Conservation (phyloP, 2,329 filamentous ascomycete genomes). For the Trichoderma semiorbis region DNA sequence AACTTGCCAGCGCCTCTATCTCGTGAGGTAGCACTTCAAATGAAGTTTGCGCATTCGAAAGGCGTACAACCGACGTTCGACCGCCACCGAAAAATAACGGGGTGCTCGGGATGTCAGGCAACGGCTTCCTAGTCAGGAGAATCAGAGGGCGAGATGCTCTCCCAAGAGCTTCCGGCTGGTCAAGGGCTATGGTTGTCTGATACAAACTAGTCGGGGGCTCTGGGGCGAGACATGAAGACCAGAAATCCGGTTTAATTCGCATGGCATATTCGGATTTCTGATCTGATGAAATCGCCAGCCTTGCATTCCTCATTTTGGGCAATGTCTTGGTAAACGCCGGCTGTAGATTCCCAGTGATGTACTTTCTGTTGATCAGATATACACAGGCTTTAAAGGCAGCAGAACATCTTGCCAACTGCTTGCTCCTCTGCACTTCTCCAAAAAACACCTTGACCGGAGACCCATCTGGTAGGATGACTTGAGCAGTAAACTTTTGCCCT, state of each 20-base stretch:
- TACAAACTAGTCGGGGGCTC: slow-evolving; percentile 52
- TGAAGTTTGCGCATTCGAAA: slow-evolving; percentile 40
- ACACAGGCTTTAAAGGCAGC: slow-evolving; percentile 84
- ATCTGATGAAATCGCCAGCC: slow-evolving; percentile 75
- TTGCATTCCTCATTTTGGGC: slow-evolving; percentile 82
- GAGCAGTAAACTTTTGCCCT: slow-evolving; percentile 64
- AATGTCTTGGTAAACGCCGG: slow-evolving; percentile 69
- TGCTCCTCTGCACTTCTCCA: slow-evolving; percentile 64
- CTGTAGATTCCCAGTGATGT: slow-evolving; percentile 70
- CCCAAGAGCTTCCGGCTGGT: slow-evolving; percentile 52
- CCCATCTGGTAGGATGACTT: slow-evolving; percentile 72
- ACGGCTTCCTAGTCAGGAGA: slow-evolving; percentile 62
- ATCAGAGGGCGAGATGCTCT: slow-evolving; percentile 61
- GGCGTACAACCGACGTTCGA: slow-evolving; percentile 55
- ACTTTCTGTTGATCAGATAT: slow-evolving; percentile 59
- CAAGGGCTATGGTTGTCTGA: slow-evolving; percentile 58
- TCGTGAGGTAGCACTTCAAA: slow-evolving; percentile 43
- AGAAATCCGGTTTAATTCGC: slow-evolving; percentile 73
- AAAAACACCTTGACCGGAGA: slow-evolving; percentile 66
- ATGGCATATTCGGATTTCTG: slow-evolving; percentile 72
- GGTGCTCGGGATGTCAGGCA: slow-evolving; percentile 66
- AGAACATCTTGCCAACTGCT: slow-evolving; percentile 78
- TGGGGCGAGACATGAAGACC: slow-evolving; percentile 48
- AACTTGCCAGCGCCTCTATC: slow-evolving; percentile 59
- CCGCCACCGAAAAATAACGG: slow-evolving; percentile 68